These are phyloP conservation scores for Quercus aquifolioides DNA, from an alignment of 306 rosid genomes.

Conservation along the genomic window DNA sequence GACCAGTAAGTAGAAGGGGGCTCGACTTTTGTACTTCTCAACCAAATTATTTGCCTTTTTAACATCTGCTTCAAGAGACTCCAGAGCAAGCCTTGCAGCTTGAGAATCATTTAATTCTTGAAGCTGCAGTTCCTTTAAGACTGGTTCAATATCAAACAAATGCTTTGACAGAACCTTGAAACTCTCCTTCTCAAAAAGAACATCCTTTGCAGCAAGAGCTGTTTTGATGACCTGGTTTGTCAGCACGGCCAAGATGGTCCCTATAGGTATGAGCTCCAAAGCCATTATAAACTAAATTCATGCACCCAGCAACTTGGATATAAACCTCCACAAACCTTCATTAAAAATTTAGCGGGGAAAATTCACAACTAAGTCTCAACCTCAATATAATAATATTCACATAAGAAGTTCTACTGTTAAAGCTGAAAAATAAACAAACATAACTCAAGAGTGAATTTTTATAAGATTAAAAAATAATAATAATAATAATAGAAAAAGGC, in stretches of 20 bases:
- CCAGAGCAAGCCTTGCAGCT: constrained; percentile 66
- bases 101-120: constrained; percentile 73
- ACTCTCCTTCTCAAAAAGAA: constrained; percentile 62
- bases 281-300: constrained; percentile 21
- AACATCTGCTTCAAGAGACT: constrained; percentile 71
- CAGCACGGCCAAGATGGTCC: constrained; percentile 71
- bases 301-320: not conserved
- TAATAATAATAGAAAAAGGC: not conserved
- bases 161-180: constrained; percentile 66
- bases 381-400: not conserved
- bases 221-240: constrained; percentile 67
- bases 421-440: not conserved
- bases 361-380: not conserved
- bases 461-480: not conserved
- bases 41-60: constrained; percentile 61
- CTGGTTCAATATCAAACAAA: constrained; percentile 65
- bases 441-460: not conserved
- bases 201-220: constrained; percentile 67
- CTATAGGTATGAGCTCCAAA: constrained; percentile 73
- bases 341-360: not conserved
- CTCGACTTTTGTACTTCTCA: constrained; percentile 64
- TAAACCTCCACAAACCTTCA: not conserved
- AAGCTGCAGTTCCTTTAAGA: constrained; percentile 64
- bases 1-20: constrained; percentile 60
- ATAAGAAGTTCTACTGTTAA: not conserved